These are phyloP conservation scores for Leptomonas pyrrhocoris DNA, from an alignment of 208 protist genomes.

Conservation along the genomic window DNA sequence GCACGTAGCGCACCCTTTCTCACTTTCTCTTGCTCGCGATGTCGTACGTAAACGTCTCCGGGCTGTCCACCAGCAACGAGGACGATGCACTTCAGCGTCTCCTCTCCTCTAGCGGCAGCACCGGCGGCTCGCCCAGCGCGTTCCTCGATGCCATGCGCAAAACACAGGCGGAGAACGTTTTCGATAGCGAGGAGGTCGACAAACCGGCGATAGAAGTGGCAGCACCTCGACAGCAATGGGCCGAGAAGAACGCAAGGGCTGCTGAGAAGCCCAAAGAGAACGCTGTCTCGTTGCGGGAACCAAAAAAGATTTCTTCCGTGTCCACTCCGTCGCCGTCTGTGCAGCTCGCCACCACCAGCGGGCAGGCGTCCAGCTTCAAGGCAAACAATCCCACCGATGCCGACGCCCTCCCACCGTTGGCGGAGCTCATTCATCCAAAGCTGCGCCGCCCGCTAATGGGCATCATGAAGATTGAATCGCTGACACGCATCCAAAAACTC, in stretches of 20 bases:
- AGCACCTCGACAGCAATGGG: background rate
- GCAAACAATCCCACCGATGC: conserved; percentile 50
- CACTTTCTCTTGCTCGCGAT: conserved; percentile 3
- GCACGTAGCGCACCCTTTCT: background rate
- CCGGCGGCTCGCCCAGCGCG: conserved; percentile 16
- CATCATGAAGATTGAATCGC: conserved; percentile 53
- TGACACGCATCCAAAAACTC: conserved; percentile 94
- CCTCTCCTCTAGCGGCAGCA: conserved; percentile 17
- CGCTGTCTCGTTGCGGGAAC: conserved; percentile 30
- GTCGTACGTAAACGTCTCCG: conserved; percentile 61
- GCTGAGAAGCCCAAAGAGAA: conserved; percentile 1
- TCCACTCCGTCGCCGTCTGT: background rate
- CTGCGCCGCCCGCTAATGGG: conserved; percentile 68
- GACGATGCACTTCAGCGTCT: conserved; percentile 50
- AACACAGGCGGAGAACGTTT: conserved; percentile 36
- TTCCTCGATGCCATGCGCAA: conserved; percentile 43
- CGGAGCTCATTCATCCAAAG: conserved; percentile 73
- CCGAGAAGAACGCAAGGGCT: background rate
- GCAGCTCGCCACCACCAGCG: conserved; percentile 1
- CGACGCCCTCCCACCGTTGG: conserved; percentile 46
- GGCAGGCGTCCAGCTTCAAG: conserved; percentile 38
- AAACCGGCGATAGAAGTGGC: background rate
- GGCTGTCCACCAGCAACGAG: conserved; percentile 42
- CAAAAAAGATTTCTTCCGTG: conserved; percentile 7
- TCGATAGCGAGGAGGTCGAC: conserved; percentile 9